Conservation (phyloP, 495 filamentous ascomycete species). For the Aspergillus saccharolyticus region DNA sequence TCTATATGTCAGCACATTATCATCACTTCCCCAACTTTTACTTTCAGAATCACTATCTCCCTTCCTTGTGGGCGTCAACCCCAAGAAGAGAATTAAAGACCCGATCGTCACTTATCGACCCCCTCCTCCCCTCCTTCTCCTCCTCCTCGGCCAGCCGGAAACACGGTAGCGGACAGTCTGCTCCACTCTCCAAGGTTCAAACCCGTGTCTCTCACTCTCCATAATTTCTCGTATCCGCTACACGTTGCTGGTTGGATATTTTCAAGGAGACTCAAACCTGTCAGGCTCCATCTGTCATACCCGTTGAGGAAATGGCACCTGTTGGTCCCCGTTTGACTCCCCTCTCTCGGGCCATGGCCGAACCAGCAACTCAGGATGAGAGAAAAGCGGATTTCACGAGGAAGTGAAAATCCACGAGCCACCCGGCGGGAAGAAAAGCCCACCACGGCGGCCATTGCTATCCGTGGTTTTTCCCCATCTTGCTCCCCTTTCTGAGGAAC, state of each 20-base stretch:
- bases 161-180: not conserved
- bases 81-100: not conserved
- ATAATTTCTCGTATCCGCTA: constrained; percentile 2
- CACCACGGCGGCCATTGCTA: not conserved
- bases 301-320: not conserved
- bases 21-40: not conserved
- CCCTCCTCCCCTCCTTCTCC: too few relatives aligned
- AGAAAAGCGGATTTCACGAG: not conserved
- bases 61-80: too few relatives aligned
- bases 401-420: not conserved
- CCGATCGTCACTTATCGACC: not conserved
- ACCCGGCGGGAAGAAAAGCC: not conserved
- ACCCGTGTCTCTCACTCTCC: not conserved
- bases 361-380: not conserved
- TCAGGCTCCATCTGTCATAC: constrained; percentile 2
- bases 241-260: not conserved
- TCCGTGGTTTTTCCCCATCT: not conserved
- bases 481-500: not conserved
- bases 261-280: not conserved
- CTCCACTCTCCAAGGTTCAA: constrained; percentile 4
- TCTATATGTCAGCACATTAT: not conserved
- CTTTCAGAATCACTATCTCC: not conserved
- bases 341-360: not conserved
- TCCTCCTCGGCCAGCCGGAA: not conserved
- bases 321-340: not conserved